Evolutionary conservation across 805 yeast genomes (phyloP), one percentile per base, ranked within the genome.

Genomic region (Kodamaea nitidulidarum): DNA sequence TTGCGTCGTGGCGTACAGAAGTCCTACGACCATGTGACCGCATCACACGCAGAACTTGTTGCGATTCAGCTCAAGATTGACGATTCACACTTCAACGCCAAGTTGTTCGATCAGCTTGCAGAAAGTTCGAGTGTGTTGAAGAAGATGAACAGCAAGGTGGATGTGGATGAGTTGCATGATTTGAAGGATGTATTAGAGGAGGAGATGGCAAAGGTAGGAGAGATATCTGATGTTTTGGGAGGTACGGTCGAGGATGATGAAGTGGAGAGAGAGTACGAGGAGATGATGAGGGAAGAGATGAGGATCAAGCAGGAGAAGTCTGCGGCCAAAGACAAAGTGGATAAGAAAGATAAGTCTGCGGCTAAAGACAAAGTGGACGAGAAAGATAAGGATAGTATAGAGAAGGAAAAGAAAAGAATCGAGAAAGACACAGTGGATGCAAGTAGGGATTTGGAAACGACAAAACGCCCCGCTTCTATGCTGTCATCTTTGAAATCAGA

Each of bases 51-150:
- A 12, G 60, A 63, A 32, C 46, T 68, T 25, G 39, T 39, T 1
- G 32, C 43, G 11, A 48, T 66, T 2, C 36, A 65, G 22, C 35
- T 45, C 17, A 64, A 63, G 44, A 65, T 68, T 12, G 56, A 67
- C 44, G 67, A 68, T 11, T 64, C 71, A 2, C 51, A 50, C 20
- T 39, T 55, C 12, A 67, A 66, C 41, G 41, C 48, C 1, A 44
- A 47, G 14, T 40, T 64, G 4, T 51, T 49, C 36, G 45, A 51
- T 12, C 57, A 62, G 11, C 48, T 67, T 39, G 44, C 48, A 14
- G 45, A 52, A 5, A 56, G 69, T 11, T 40, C 61, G 3, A 38
- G 41, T 2, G 52, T 55, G 4, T 55, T 68, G 42, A 42, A 52
- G 12, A 44, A 46, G 15, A 46, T 66, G 44, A 67, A 68, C 41